phyloP scores from a whole-genome alignment of 1,284 basidiomycete species.

The Pseudozyma pruni region DNA sequence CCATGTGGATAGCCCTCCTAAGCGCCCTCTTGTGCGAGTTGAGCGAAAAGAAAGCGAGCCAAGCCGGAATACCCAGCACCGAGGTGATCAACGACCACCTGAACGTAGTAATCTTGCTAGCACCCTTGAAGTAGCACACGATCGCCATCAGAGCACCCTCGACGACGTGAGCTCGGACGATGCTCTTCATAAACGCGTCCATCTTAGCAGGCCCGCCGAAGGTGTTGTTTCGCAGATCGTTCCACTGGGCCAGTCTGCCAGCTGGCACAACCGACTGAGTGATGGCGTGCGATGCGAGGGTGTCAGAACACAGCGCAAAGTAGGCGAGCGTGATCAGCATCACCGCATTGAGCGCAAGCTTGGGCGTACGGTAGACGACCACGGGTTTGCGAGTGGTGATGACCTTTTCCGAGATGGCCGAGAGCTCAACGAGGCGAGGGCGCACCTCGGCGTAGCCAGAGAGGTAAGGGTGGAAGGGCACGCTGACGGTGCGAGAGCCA shows the following conservation, averaged over 20 bases:
- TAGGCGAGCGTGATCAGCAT: constrained; percentile 13
- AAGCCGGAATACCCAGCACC: constrained; percentile 48
- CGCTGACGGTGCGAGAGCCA: constrained; percentile 22
- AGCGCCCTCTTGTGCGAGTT: constrained; percentile 39
- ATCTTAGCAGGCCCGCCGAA: constrained; percentile 38
- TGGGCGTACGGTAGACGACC: constrained; percentile 40
- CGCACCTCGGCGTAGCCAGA: constrained; percentile 38
- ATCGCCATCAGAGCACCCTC: constrained; percentile 35
- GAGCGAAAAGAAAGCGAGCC: constrained; percentile 47
- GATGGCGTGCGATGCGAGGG: constrained; percentile 27
- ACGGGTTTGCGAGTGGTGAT: constrained; percentile 45
- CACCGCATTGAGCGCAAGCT: constrained; percentile 13
- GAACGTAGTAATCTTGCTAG: constrained; percentile 16
- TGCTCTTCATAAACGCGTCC: constrained; percentile 29
- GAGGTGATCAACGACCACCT: constrained; percentile 41
- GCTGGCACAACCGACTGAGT: constrained; percentile 26
- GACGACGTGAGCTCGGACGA: constrained; percentile 26
- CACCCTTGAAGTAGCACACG: constrained; percentile 36
- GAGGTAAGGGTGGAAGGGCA: constrained; percentile 44
- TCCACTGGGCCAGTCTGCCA: constrained; percentile 23
- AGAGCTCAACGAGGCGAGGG: constrained; percentile 38
- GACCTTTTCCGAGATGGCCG: constrained; percentile 27
- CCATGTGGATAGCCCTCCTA: constrained; percentile 19
- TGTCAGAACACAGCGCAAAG: constrained; percentile 37
- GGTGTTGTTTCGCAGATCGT: constrained; percentile 32